A percentile compares a stretch with the other conserved stretches of the same genome.
phyloP scores from a whole-genome alignment of 163 green algal species.

The Picocystis sp. region DNA sequence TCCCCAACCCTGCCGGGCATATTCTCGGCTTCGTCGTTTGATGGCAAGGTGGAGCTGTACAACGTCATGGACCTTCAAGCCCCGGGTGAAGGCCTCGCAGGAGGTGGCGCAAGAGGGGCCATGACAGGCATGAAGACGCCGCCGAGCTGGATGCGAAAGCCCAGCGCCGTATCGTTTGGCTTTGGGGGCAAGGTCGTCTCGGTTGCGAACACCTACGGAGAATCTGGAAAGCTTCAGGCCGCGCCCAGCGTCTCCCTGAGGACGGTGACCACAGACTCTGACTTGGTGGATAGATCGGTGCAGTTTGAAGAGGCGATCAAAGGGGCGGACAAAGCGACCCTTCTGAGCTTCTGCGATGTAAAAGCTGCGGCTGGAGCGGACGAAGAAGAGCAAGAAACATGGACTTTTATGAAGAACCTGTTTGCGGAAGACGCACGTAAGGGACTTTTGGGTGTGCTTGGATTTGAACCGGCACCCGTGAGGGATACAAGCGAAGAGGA shows the following conservation, averaged over 20 bases:
- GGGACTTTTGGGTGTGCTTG: constrained; percentile 64
- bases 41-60: constrained; percentile 51
- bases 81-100: constrained; percentile 2
- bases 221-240: constrained; percentile 19
- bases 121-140: constrained; percentile 30
- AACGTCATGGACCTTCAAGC: constrained; percentile 20
- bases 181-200: constrained; percentile 70
- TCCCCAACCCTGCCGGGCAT: constrained; percentile 58
- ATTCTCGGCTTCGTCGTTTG: constrained; percentile 72
- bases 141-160: constrained; percentile 70
- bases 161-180: constrained; percentile 57
- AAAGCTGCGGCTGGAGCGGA: constrained; percentile 18
- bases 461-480: constrained; percentile 48
- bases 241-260: no score
- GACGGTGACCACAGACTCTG: constrained; percentile 45
- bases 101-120: constrained; percentile 36
- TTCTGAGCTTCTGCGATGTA: constrained; percentile 45
- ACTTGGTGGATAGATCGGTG: constrained; percentile 40
- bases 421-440: constrained; percentile 70
- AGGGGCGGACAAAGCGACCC: constrained; percentile 33
- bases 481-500: constrained; percentile 2
- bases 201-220: constrained; percentile 7
- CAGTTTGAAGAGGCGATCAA: constrained; percentile 61
- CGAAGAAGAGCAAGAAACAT: constrained; percentile 51
- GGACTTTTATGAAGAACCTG: constrained; percentile 73